Base-by-base conservation (phyloP, 2,329 filamentous ascomycete genomes). In the Huntiella decipiens region DNA sequence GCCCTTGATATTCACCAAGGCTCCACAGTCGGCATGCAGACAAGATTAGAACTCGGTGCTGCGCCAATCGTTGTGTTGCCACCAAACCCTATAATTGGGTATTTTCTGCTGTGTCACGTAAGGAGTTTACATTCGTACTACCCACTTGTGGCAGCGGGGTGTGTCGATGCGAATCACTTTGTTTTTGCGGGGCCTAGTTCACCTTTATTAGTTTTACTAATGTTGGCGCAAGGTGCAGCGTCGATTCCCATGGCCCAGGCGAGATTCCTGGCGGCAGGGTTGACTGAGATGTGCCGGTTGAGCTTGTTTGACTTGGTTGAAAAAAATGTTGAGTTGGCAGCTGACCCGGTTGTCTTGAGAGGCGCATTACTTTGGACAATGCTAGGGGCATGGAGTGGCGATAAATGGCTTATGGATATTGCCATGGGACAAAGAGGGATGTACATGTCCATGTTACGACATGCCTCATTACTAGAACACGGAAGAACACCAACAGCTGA, bases 381-480 rank as follows among this genome's bases (percentile, higher is more conserved):
- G 1, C 67, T 80, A 19, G 78, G 77, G 5, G 75, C 75, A 1
- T 83, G 79, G 79, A 79, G 77, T 55, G 79, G 79, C 39, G 78
- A 82, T 58, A 82, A 82, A 60, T 82, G 78, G 77, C 74, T 81
- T 52, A 82, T 82, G 77, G 77, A 82, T 54, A 80, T 82, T 52
- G 73, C 77, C 37, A 80, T 82, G 75, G 77, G 78, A 28, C 79
- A 82, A 58, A 68, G 77, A 41, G 75, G 75, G 48, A 82, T 82
- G 75, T 82, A 82, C 57, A 68, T 80, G 50, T 70, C 77, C 49
- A 82, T 82, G 78, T 61, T 82, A 16, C 71, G 76, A 53, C 76
- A 82, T 56, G 77, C 76, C 1, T 77, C 78, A 16, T 72, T 79
- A 61, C 61, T 82, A 28, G 75, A 80, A 49, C 35, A 39, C 6